Percentiles rank a stretch among this genome's conserved stretches.
Evolutionary conservation across 495 filamentous ascomycete genomes (phyloP).

Genomic region (Penicillium riverlandense): DNA sequence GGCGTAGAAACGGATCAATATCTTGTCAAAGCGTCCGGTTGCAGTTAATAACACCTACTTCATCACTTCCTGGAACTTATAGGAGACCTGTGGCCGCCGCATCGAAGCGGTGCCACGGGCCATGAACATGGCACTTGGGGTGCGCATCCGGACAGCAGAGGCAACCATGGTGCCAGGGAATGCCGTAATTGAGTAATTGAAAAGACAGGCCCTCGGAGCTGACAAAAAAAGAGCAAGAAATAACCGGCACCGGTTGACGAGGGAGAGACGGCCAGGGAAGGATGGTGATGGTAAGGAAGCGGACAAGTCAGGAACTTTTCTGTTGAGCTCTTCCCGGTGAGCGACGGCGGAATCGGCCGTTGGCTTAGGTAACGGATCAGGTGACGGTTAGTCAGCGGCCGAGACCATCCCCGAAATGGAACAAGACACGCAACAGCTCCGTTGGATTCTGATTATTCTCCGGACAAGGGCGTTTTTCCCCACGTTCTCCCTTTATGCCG

Average conservation of each 20-base stretch:
- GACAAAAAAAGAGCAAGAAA: conserved; percentile 11
- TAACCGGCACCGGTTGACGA: conserved; percentile 3
- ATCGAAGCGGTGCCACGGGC: conserved; percentile 34
- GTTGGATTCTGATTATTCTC: not conserved
- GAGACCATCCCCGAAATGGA: conserved; percentile 17
- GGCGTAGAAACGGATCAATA: not conserved
- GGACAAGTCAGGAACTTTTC: conserved; percentile 33
- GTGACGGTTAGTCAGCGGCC: conserved; percentile 5
- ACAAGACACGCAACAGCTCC: conserved; percentile 12
- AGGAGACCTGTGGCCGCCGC: conserved; percentile 36
- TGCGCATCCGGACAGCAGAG: conserved; percentile 42
- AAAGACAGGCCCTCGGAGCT: conserved; percentile 22
- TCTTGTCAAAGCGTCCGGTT: no score
- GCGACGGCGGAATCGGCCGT: conserved; percentile 18
- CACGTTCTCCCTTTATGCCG: conserved; percentile 20
- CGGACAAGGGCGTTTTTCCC: not conserved
- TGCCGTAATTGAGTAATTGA: conserved; percentile 20
- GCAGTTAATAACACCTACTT: conserved; percentile 23
- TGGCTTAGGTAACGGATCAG: conserved; percentile 7
- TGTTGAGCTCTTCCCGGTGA: conserved; percentile 39
- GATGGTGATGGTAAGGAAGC: conserved; percentile 24
- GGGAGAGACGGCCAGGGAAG: conserved; percentile 22
- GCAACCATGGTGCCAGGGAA: conserved; percentile 35
- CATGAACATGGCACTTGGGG: conserved; percentile 38
- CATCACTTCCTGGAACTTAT: conserved; percentile 37